Evolutionary conservation across 139 green algal genomes (phyloP).

Genomic region (Zygnema circumcarinatum): DNA sequence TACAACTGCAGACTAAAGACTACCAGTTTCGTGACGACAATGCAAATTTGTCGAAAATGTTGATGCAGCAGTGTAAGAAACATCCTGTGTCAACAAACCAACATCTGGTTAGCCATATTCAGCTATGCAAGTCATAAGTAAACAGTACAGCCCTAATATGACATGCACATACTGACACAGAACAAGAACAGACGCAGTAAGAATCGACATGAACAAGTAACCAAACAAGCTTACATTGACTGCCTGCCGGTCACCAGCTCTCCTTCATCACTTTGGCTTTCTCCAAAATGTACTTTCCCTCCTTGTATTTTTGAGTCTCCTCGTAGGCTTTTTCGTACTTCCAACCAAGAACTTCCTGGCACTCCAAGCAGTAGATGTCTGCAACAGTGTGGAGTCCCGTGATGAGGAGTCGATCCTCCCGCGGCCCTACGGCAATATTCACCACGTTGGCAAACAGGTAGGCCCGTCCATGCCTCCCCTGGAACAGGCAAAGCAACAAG

Average conservation of each 20-base stretch:
- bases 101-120: too few relatives aligned
- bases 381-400: conserved; percentile 73
- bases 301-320: conserved; percentile 76
- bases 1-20: too few relatives aligned
- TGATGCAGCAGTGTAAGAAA: too few relatives aligned
- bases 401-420: conserved; percentile 71
- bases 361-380: conserved; percentile 71
- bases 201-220: too few relatives aligned
- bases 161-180: too few relatives aligned
- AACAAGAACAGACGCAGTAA: too few relatives aligned
- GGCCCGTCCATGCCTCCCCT: conserved; percentile 65
- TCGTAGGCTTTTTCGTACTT: conserved; percentile 74
- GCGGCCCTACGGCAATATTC: conserved; percentile 64
- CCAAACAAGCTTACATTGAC: not conserved
- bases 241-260: conserved; percentile 31
- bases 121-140: too few relatives aligned
- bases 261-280: conserved; percentile 62
- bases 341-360: conserved; percentile 72
- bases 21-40: too few relatives aligned
- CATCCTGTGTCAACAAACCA: too few relatives aligned
- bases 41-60: too few relatives aligned
- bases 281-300: conserved; percentile 79
- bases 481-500: conserved; percentile 19
- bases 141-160: too few relatives aligned
- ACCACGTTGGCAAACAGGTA: conserved; percentile 75